A percentile compares a stretch with the other conserved stretches of the same genome.
Evolutionary conservation across 768 basidiomycete genomes (phyloP).

Genomic region (Galerina marginata): DNA sequence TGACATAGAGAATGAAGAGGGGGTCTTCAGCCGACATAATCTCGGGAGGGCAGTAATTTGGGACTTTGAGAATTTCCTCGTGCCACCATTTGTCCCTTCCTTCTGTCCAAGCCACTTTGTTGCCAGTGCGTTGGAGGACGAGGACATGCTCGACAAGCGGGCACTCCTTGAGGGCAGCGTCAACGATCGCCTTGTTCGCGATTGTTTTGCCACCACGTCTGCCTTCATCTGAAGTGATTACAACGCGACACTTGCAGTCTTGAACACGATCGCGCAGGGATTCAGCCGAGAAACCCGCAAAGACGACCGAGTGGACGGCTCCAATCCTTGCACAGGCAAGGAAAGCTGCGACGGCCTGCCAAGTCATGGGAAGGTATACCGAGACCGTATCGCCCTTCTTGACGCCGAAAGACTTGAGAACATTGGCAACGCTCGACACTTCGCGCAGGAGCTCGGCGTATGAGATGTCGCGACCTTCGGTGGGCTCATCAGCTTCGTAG

Average conservation of each 20-base stretch:
- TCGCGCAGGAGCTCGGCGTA: constrained; percentile 90
- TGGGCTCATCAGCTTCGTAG: constrained; percentile 97
- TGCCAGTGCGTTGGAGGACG: constrained; percentile 88
- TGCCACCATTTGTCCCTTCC: constrained; percentile 98
- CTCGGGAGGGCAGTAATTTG: constrained; percentile 87
- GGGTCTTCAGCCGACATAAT: constrained; percentile 94
- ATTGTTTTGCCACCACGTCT: constrained; percentile 93
- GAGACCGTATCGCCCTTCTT: constrained; percentile 96
- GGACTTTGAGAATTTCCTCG: constrained; percentile 85
- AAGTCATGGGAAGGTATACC: constrained; percentile 93
- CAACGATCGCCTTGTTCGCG: constrained; percentile 93
- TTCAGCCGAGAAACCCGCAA: constrained; percentile 96
- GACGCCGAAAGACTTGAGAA: constrained; percentile 86
- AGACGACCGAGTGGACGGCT: constrained; percentile 95
- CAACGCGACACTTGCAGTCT: constrained; percentile 88
- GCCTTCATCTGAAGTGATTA: constrained; percentile 97
- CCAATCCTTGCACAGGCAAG: constrained; percentile 97
- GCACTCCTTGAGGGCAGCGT: constrained; percentile 85
- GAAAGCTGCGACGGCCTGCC: constrained; percentile 96
- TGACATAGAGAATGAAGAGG: constrained; percentile 96
- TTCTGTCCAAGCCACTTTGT: constrained; percentile 75
- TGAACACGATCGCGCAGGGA: constrained; percentile 89
- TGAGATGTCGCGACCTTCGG: constrained; percentile 73
- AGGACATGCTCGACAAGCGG: constrained; percentile 90
- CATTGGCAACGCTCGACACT: constrained; percentile 89